Evolutionary conservation across 2,329 filamentous ascomycete genomes (phyloP), one percentile per base, ranked within the genome.

Genomic region (Diplodia scrobiculata): DNA sequence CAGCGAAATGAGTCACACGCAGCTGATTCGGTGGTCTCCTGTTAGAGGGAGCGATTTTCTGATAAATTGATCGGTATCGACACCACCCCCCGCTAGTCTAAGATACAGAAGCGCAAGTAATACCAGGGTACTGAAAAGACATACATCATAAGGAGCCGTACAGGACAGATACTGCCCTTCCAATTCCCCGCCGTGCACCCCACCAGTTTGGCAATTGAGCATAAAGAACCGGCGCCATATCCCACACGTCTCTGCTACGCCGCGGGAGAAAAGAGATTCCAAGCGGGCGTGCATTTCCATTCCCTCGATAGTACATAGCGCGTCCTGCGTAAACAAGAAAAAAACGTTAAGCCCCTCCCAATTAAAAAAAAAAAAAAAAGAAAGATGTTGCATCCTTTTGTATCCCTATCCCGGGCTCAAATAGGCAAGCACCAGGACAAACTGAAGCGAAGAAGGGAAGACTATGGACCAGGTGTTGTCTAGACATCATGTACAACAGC

Each of bases 231-330:
- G 19, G 29, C 58, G 45, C 58, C 58, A 25, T n/a, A 47, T 50
- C 41, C 45, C 41, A 62, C 45, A 47, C 25, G 25, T 36, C 58
- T 62, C 38, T 32, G 58, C 58, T 50, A 47, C 34, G 58, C 58
- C 45, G 29, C n/a, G 17, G 34, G 48, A 58, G 5, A 36, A 25
- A 48, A 36, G 2, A 48, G 21, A 48, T 14, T 25, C 17, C n/a
- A 27, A 50, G 58, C 41, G 17, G 2, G 27, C 25, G 41, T 25
- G 25, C 25, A 25, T 25, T 60, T 27, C 55, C 21, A 34, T 36
- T 25, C 29, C 45, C 3, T 62, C 34, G 41, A 50, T 62, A 62
- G 34, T 62, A 62, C 58, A 62, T 25, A 25, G 29, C 45, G 29
- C 17, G n/a, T 47, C 29, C 10, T 25, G 9, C 9, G n/a, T 25